Conservation (phyloP, 2,329 filamentous ascomycete species). For the Sordariomycetes sp. region DNA sequence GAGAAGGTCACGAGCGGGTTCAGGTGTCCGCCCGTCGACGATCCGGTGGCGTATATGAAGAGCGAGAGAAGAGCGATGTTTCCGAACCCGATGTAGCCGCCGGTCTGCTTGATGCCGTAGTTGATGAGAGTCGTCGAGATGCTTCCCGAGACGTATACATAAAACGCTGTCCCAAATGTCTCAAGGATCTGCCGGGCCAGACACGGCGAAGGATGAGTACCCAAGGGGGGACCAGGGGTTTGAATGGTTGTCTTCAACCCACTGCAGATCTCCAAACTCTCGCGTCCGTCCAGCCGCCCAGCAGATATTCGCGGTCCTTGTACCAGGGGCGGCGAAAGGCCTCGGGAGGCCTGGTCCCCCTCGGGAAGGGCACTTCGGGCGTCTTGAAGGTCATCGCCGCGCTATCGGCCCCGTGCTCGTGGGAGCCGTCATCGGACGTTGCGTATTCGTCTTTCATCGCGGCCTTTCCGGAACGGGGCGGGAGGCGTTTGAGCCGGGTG, state of each 20-base stretch:
- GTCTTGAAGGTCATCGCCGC: neutral
- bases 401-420: neutral
- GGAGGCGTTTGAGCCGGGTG: neutral
- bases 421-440: neutral
- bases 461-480: neutral
- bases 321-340: neutral
- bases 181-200: neutral
- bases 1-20: slow-evolving; percentile 42
- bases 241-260: neutral
- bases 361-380: neutral
- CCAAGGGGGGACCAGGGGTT: neutral
- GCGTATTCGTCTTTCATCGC: neutral
- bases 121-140: slow-evolving; percentile 17
- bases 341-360: neutral
- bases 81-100: slow-evolving; percentile 22
- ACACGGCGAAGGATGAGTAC: neutral
- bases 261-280: neutral
- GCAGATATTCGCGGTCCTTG: neutral
- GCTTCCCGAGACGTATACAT: slow-evolving; percentile 19
- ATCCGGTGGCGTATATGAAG: slow-evolving; percentile 36
- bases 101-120: slow-evolving; percentile 15
- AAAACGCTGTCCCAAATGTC: neutral
- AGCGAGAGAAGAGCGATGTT: slow-evolving; percentile 29
- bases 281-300: neutral
- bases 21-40: slow-evolving; percentile 38